Evolutionary conservation across 805 yeast species (phyloP), one percentile per base, ranked within the genome.

Genomic region (Kuraishia cidri): DNA sequence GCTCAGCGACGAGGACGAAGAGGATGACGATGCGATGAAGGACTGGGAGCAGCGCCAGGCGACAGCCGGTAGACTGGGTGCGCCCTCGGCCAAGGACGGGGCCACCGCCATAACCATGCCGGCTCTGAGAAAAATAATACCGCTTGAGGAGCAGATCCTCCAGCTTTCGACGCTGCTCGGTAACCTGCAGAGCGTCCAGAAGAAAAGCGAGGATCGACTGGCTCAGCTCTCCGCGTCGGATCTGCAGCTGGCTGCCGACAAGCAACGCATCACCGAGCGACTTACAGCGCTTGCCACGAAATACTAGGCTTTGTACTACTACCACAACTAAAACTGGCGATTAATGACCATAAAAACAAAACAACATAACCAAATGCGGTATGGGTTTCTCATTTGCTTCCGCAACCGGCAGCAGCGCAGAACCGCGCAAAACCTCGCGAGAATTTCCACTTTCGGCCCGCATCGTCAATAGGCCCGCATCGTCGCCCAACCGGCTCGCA

Each of bases 1-100:
- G 32, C 19, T 40, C n/a, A 35, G 34, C 8, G 47, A 39, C 14
- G 43, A 39, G 27, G 38, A 38, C 15, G 23, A 24, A 10, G 33
- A 39, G 31, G 39, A 31, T 26, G 40, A 39, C 36, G 32, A 32
- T 37, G 24, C 29, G 11, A 12, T 19, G 11, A 24, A 29, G 20
- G 34, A 31, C 11, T 14, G 14, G 12, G 25, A 13, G 11, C 26
- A 22, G 7, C 24, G 33, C 29, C 29, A 31, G 28, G 18, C 18
- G 10, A 31, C 10, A 5, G 29, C 15, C 15, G 16, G 24, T 9
- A 24, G 21, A 11, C n/a, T 10, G 14, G 31, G 27, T 17, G 15
- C 13, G 15, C 15, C 15, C 7, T 15, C 27, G 4, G 27, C 17
- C 5, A 25, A 25, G 8, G 9, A 14, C n/a, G n/a, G n/a, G n/a